phyloP scores from a whole-genome alignment of 2,329 filamentous ascomycete species.

The Nothopassalora personata region DNA sequence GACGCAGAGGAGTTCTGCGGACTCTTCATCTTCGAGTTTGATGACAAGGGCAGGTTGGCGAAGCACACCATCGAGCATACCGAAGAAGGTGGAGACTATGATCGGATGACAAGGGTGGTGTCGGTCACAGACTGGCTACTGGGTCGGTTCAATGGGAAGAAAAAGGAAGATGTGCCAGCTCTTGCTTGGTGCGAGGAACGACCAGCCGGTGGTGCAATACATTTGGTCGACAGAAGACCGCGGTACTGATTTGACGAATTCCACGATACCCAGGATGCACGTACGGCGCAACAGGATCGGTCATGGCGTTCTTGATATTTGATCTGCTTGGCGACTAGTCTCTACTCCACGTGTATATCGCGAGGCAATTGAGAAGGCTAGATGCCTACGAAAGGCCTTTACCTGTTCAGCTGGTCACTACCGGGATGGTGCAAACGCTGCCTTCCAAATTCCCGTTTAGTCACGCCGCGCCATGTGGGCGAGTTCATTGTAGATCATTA shows the following conservation, averaged over 20 bases:
- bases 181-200: conserved; percentile 37
- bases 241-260: conserved; percentile 11
- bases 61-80: conserved; percentile 93
- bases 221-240: conserved; percentile 17
- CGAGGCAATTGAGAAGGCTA: background rate
- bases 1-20: conserved; percentile 71
- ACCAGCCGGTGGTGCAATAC: conserved; percentile 12
- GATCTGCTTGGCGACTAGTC: background rate
- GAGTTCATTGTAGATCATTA: no score
- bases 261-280: conserved; percentile 13
- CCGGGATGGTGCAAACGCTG: no score
- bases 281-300: background rate
- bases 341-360: background rate
- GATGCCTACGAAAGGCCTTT: no score
- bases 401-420: no score
- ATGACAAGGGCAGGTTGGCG: conserved; percentile 73
- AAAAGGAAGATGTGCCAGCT: conserved; percentile 38
- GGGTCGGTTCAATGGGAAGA: conserved; percentile 62
- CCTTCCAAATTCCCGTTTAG: no score
- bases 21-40: conserved; percentile 93
- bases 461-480: no score
- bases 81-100: conserved; percentile 76
- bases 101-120: conserved; percentile 78
- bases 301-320: background rate
- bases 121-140: conserved; percentile 92